Conservation (phyloP, 2,329 filamentous ascomycete genomes). For the Cordyceps cateniannulata region DNA sequence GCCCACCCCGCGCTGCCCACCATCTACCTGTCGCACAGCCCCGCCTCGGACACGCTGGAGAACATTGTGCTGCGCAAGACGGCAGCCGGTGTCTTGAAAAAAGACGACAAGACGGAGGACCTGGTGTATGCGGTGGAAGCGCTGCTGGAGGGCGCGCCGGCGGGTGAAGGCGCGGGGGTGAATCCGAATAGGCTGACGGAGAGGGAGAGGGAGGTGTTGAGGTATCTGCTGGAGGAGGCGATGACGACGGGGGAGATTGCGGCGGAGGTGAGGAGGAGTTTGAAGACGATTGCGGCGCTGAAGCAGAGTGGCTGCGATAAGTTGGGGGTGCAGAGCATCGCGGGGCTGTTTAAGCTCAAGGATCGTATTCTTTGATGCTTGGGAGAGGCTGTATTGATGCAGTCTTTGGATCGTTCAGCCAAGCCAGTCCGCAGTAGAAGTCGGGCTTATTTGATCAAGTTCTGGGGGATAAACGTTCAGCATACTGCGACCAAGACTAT, state of each 20-base stretch:
- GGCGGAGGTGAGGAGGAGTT: background rate
- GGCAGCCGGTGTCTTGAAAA: background rate
- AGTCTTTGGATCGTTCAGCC: too few species aligned
- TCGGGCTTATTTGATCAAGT: too few species aligned
- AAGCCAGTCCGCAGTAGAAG: too few species aligned
- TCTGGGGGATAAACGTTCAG: too few species aligned
- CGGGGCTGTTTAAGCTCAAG: slow-evolving; percentile 7
- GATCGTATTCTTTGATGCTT: background rate
- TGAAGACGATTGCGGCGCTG: background rate
- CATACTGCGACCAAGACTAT: too few species aligned
- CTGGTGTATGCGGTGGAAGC: background rate
- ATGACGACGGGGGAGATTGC: slow-evolving; percentile 8
- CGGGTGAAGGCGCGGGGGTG: background rate
- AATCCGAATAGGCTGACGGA: background rate
- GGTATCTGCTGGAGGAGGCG: background rate
- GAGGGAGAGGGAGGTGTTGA: background rate
- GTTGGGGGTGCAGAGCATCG: slow-evolving; percentile 2
- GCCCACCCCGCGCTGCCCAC: background rate
- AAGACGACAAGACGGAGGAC: slow-evolving; percentile 1
- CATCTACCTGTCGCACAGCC: slow-evolving; percentile 3
- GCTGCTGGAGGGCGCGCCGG: background rate
- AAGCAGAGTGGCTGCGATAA: slow-evolving; percentile 9
- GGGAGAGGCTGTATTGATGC: too few species aligned
- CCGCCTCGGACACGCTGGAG: slow-evolving; percentile 1
- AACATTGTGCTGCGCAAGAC: background rate